Evolutionary conservation across 2,329 filamentous ascomycete species (phyloP).

Genomic region (Amylocarpus encephaloides): DNA sequence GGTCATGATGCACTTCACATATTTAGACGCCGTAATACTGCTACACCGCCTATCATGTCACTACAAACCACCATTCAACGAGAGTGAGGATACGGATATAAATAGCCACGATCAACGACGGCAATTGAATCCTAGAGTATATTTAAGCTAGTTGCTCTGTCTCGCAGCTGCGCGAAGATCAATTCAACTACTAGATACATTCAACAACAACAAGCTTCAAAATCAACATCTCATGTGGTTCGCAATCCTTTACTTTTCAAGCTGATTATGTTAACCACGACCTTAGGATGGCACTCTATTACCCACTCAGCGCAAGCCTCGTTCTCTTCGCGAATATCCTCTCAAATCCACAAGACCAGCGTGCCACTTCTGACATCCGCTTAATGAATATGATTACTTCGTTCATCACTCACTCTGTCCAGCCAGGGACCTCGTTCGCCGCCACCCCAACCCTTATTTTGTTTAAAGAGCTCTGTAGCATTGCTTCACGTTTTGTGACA

Average conservation of each 20-base stretch:
- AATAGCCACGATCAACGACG: conserved; percentile 6
- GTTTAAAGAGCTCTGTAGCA: conserved; percentile 14
- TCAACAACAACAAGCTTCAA: conserved; percentile 13
- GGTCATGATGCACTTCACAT: conserved; percentile 23
- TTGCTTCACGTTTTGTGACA: conserved; percentile 14
- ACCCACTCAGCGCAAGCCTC: conserved; percentile 85
- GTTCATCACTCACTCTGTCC: conserved; percentile 11
- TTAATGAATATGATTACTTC: conserved; percentile 71
- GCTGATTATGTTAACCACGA: conserved; percentile 4
- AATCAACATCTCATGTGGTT: conserved; percentile 16
- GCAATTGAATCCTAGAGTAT: conserved; percentile 17
- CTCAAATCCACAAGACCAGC: conserved; percentile 81
- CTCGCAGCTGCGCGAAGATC: conserved; percentile 18
- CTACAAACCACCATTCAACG: conserved; percentile 10
- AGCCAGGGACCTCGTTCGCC: conserved; percentile 11
- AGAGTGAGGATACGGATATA: conserved; percentile 4
- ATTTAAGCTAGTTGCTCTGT: conserved; percentile 18
- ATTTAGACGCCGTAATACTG: conserved; percentile 19
- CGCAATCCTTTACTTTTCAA: conserved; percentile 10
- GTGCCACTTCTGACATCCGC: conserved; percentile 76
- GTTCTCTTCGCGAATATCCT: conserved; percentile 91
- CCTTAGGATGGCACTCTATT: conserved; percentile 48
- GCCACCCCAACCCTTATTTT: conserved; percentile 10
- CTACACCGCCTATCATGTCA: conserved; percentile 20
- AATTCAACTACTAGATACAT: conserved; percentile 16